phyloP scores from a whole-genome alignment of 2,329 filamentous ascomycete species.

The Clarireedia homoeocarpa region DNA sequence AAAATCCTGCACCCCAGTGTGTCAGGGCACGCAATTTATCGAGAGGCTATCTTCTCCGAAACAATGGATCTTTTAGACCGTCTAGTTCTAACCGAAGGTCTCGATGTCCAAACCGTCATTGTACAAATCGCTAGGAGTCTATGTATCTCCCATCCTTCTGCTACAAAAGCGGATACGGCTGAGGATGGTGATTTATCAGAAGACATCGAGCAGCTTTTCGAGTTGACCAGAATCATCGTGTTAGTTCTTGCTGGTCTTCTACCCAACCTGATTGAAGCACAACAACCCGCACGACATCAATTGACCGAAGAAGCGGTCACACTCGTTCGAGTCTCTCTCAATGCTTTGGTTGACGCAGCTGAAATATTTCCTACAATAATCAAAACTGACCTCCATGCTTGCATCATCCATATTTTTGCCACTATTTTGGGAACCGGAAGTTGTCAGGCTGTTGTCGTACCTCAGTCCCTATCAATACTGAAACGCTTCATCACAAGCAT shows the following conservation, averaged over 20 bases:
- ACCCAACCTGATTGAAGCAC: slow-evolving; percentile 66
- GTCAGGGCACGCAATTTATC: slow-evolving; percentile 92
- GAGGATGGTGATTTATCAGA: slow-evolving; percentile 80
- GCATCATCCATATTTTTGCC: slow-evolving; percentile 92
- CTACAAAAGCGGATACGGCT: slow-evolving; percentile 56
- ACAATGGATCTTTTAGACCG: slow-evolving; percentile 94
- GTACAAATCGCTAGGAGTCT: slow-evolving; percentile 88
- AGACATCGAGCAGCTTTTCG: slow-evolving; percentile 96
- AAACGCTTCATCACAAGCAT: slow-evolving; percentile 83
- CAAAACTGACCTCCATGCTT: slow-evolving; percentile 91
- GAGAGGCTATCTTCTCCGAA: slow-evolving; percentile 91
- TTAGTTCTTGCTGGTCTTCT: slow-evolving; percentile 82
- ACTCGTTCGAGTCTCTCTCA: slow-evolving; percentile 71
- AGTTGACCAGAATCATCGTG: slow-evolving; percentile 92
- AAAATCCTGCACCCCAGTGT: slow-evolving; percentile 93
- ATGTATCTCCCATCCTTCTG: slow-evolving; percentile 86
- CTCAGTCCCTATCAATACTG: slow-evolving; percentile 82
- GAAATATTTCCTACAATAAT: slow-evolving; percentile 96
- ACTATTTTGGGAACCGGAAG: slow-evolving; percentile 81
- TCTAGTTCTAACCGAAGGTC: slow-evolving; percentile 81
- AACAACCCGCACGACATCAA: slow-evolving; percentile 57
- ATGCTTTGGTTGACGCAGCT: slow-evolving; percentile 86
- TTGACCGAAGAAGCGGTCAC: slow-evolving; percentile 82
- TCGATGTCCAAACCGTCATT: slow-evolving; percentile 84
- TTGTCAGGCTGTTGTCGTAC: slow-evolving; percentile 83